Conservation (phyloP, 331 rosid species). For the Rosa hybrid region DNA sequence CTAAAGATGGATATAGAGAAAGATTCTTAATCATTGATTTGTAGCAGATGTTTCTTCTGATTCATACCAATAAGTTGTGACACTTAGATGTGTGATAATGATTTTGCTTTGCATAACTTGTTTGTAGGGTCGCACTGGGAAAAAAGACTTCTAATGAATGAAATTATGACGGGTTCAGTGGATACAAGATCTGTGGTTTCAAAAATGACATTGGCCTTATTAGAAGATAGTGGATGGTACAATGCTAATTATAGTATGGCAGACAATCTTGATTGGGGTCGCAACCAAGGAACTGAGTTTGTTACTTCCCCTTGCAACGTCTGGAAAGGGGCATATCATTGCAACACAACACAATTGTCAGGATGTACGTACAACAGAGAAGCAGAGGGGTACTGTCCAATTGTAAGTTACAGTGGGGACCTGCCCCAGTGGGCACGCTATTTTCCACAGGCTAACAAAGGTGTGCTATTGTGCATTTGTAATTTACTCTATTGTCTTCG, state of each 20-base stretch:
- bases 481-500: constrained; percentile 1
- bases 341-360: constrained; percentile 89
- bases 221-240: constrained; percentile 99
- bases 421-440: constrained; percentile 98
- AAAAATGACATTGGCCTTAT: constrained; percentile 89
- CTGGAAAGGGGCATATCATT: constrained; percentile 98
- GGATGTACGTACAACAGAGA: constrained; percentile 98
- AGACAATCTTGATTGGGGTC: constrained; percentile 96
- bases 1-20: background rate
- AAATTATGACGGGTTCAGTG: constrained; percentile 98
- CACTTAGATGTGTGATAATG: background rate
- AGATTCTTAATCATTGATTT: background rate
- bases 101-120: constrained; percentile 1
- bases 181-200: constrained; percentile 98
- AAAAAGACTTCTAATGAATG: constrained; percentile 96
- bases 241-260: constrained; percentile 96
- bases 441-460: constrained; percentile 91
- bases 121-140: constrained; percentile 96
- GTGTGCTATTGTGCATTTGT: constrained; percentile 34
- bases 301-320: constrained; percentile 83
- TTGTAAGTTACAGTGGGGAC: constrained; percentile 80
- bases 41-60: background rate
- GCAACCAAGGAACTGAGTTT: constrained; percentile 87
- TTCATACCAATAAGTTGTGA: background rate
- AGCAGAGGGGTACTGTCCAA: constrained; percentile 99